Evolutionary conservation across 371 early-diverging fungal species (phyloP), one percentile per base, ranked within the genome.

Genomic region (Gilbertella persicaria): DNA sequence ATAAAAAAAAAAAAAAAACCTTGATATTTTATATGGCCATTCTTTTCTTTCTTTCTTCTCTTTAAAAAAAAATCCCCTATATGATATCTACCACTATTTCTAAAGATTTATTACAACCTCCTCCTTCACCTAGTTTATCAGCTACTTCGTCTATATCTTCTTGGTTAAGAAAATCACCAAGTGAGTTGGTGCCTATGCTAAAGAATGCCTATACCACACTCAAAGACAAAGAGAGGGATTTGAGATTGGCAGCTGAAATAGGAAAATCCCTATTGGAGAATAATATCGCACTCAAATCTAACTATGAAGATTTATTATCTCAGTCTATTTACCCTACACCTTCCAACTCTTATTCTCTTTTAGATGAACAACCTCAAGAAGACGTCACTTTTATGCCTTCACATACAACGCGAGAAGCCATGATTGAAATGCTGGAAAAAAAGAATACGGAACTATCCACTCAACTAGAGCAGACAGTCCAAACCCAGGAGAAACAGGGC

Each of bases 241-340:
- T 79, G 12, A 63, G 54, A 17, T 36, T 75, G 33, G 79, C 82
- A 17, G 79, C 78, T 16, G 62, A 71, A 62, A 67, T 79, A 28
- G 79, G 80, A 42, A 75, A 77, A 41, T 66, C 67, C 13, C 55
- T 81, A 16, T 47, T 79, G 43, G 78, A 78, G 30, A 64, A 75
- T 39, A 79, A 82, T 50, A 60, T 55, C 16, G 56, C 45, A 16
- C 61, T 82, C 38, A 70, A 75, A 53, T 53, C 72, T 9, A 79
- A 75, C 38, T 78, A 74, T 52, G 75, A 81, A 33, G 63, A 58
- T 25, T n/a, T 75, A 25, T 37, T 50, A 28, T 71, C 37, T 54
- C 66, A 9, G 57, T 74, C 43, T 9, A 33, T 36, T 8, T 50
- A 45, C 14, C 61, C 61, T 6, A 55, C 50, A 2, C 61, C 61